These are phyloP conservation scores for Flagelloscypha sp. DNA, from an alignment of 768 basidiomycete genomes.

Conservation along the genomic window DNA sequence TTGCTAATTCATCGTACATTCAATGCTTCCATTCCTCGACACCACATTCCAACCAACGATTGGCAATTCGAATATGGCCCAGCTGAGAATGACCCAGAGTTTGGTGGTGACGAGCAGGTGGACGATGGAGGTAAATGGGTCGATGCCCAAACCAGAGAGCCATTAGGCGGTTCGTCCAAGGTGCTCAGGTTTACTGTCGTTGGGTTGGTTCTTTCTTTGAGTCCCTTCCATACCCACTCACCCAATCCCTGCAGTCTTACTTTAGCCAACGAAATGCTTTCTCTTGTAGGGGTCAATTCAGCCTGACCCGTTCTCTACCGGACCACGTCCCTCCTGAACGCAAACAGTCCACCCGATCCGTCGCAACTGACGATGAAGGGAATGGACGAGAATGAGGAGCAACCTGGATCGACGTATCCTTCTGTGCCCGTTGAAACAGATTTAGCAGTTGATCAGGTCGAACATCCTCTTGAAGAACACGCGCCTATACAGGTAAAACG, in stretches of 20 bases:
- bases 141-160: conserved; percentile 57
- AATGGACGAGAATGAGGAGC: conserved; percentile 9
- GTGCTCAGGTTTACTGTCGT: conserved; percentile 79
- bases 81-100: conserved; percentile 73
- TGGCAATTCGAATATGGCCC: conserved; percentile 87
- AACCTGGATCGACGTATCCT: neutral
- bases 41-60: conserved; percentile 74
- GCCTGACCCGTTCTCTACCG: conserved; percentile 61
- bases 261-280: conserved; percentile 90
- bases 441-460: conserved; percentile 4
- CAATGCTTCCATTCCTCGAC: conserved; percentile 89
- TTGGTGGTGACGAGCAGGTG: conserved; percentile 30
- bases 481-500: conserved; percentile 8
- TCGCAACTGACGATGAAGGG: conserved; percentile 12
- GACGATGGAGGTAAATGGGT: conserved; percentile 64
- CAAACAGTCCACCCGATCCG: conserved; percentile 8
- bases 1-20: conserved; percentile 87
- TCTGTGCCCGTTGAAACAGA: conserved; percentile 10
- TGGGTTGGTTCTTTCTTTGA: conserved; percentile 41
- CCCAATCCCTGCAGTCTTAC: conserved; percentile 48
- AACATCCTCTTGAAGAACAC: conserved; percentile 1
- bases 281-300: conserved; percentile 80
- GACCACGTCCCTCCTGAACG: conserved; percentile 33
- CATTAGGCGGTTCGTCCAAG: conserved; percentile 60
- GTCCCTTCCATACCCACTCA: conserved; percentile 5